Evolutionary conservation across 2,329 filamentous ascomycete species (phyloP), one percentile per base, ranked within the genome.

Genomic region (Endothia cerciana): DNA sequence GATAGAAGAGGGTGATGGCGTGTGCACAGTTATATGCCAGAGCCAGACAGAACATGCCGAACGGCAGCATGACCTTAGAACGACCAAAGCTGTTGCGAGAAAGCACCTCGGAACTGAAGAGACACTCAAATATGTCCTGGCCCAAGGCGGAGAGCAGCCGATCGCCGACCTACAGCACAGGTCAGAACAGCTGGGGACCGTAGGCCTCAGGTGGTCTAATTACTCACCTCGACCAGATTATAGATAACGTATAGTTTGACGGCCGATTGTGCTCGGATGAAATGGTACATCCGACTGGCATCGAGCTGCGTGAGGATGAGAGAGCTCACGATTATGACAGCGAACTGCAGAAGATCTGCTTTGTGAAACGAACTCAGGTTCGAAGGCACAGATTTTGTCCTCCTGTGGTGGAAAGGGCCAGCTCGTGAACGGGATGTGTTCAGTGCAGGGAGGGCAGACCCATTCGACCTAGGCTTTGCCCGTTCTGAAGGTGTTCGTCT

Each of bases 241-340:
- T 97, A 99, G 64, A 99, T 98, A 66, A 99, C 95, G 76, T 99
- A 99, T 13, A 99, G 85, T 76, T 99, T 99, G 80, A 99, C 97
- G 8, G 94, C 94, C 1, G 94, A 94, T 77, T 99, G 95, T 0
- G 93, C 95, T 57, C 94, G 90, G 72, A 99, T 97, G 73, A 94
- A 94, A 77, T 99, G 95, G 74, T 99, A 99, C 92, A 98, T 97
- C 61, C 94, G 88, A 74, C 94, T 97, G 6, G 95, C 95, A 75
- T 99, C 96, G 56, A 99, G 90, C 30, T 87, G 89, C 89, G 97
- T 94, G 60, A 99, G 82, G 17, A 94, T 88, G 61, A 91, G 82
- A 72, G 92, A 97, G 74, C 93, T 97, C 73, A 87, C 89, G 59
- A 97, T 86, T 68, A 99, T 94, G 66, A 99, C 85, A 25, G 93